Conservation (phyloP, 2,329 filamentous ascomycete genomes). For the Pseudocercospora eumusae region DNA sequence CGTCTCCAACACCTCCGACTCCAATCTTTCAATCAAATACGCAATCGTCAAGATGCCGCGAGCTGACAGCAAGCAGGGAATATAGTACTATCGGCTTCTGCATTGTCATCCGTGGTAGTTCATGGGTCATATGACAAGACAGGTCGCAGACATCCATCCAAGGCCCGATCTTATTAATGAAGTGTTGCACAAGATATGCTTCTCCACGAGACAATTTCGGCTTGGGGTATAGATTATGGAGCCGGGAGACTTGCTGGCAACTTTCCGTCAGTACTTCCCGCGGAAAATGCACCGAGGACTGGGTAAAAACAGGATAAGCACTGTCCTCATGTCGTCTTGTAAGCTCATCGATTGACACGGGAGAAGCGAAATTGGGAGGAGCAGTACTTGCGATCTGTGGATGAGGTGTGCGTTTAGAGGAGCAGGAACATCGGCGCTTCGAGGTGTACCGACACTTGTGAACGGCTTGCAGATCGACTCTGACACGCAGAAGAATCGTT, state of each 20-base stretch:
- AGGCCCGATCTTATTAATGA: conserved; percentile 40
- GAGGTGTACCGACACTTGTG: not conserved
- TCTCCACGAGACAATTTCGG: conserved; percentile 25
- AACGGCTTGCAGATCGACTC: not conserved
- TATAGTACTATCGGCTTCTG: conserved; percentile 39
- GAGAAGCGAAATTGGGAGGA: conserved; percentile 20
- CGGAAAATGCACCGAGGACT: conserved; percentile 12
- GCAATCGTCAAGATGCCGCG: conserved; percentile 35
- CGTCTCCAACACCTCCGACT: conserved; percentile 10
- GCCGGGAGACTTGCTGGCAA: conserved; percentile 14
- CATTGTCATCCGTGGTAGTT: conserved; percentile 38
- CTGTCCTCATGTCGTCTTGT: conserved; percentile 24
- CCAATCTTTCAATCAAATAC: conserved; percentile 3
- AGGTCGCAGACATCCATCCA: conserved; percentile 43
- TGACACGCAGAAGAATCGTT: not conserved
- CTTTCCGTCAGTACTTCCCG: conserved; percentile 14
- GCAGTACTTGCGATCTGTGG: not conserved
- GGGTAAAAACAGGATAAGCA: conserved; percentile 6
- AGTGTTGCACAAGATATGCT: conserved; percentile 33
- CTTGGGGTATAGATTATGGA: conserved; percentile 7
- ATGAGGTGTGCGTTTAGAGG: conserved; percentile 2
- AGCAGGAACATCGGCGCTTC: not conserved
- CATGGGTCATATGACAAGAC: conserved; percentile 38
- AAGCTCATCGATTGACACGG: conserved; percentile 28
- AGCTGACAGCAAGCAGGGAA: conserved; percentile 41